A percentile compares a stretch with the other conserved stretches of the same genome.
Conservation (phyloP, 2,329 filamentous ascomycete species). For the Colletotrichum sp. region DNA sequence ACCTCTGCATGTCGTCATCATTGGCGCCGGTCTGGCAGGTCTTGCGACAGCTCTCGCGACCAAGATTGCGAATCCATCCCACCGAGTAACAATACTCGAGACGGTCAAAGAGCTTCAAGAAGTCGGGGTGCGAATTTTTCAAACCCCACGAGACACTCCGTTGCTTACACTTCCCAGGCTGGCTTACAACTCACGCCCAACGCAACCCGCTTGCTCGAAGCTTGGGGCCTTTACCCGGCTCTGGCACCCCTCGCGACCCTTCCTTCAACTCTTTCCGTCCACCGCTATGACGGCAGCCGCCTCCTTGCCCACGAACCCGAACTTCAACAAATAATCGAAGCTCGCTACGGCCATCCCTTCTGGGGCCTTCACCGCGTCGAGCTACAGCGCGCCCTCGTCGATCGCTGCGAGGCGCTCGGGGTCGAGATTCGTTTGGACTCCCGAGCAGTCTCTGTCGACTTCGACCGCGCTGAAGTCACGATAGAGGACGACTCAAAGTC, state of each 20-base stretch:
- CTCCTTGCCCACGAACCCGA: constrained; percentile 19
- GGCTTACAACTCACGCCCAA: constrained; percentile 24
- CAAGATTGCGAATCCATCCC: constrained; percentile 16
- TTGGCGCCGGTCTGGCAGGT: constrained; percentile 19
- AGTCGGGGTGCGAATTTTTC: constrained; percentile 16
- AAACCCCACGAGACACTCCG: not conserved
- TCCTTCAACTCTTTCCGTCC: constrained; percentile 21
- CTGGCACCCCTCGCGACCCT: constrained; percentile 17
- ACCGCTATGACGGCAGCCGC: constrained; percentile 23
- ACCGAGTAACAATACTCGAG: constrained; percentile 23
- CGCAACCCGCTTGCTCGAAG: constrained; percentile 19
- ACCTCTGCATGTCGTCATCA: constrained; percentile 13
- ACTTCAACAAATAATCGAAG: constrained; percentile 12
- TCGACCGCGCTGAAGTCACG: constrained; percentile 29
- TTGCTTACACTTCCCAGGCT: constrained; percentile 6
- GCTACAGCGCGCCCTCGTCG: constrained; percentile 47
- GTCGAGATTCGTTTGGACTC: constrained; percentile 29
- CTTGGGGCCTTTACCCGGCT: constrained; percentile 11
- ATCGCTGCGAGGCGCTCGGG: constrained; percentile 42
- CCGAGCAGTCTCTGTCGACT: constrained; percentile 5
- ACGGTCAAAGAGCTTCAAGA: constrained; percentile 24
- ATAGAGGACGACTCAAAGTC: constrained; percentile 22
- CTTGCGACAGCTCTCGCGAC: constrained; percentile 13
- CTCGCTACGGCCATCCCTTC: constrained; percentile 36
- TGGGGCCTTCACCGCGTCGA: constrained; percentile 56